Conservation (phyloP, 768 basidiomycete species). For the Tylopilus felleus region DNA sequence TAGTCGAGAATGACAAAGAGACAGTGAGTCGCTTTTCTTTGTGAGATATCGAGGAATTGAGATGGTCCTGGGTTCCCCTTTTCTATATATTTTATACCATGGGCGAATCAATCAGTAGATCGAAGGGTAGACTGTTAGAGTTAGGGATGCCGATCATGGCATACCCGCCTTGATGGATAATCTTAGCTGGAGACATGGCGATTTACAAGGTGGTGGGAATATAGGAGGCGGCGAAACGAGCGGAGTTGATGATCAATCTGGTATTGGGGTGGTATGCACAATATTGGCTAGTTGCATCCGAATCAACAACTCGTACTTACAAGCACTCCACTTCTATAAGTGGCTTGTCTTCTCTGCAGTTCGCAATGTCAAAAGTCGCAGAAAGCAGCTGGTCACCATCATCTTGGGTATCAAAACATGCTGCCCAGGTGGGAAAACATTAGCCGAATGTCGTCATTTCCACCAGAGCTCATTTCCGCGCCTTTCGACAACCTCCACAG, state of each 20-base stretch:
- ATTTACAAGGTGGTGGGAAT: background rate
- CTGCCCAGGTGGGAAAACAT: conserved; percentile 61
- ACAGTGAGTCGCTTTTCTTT: background rate
- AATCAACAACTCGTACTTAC: background rate
- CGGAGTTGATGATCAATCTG: background rate
- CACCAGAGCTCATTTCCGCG: background rate
- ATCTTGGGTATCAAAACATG: conserved; percentile 75
- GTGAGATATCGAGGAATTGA: background rate
- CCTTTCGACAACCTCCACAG: conserved; percentile 32
- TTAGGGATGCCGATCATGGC: background rate
- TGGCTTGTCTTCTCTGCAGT: background rate
- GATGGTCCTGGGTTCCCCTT: too few species aligned
- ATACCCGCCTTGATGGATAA: background rate
- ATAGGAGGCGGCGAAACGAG: background rate
- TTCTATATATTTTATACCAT: too few species aligned
- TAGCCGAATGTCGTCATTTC: background rate
- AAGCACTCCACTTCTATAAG: background rate
- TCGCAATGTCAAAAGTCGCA: conserved; percentile 10
- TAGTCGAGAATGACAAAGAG: background rate
- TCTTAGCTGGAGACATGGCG: background rate
- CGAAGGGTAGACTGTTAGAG: background rate
- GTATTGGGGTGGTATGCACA: too few species aligned
- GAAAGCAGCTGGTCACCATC: conserved; percentile 58
- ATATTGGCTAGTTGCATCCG: too few species aligned
- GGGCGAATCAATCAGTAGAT: background rate